Conservation (phyloP, 1,284 basidiomycete species). For the Trichosporon sp. region DNA sequence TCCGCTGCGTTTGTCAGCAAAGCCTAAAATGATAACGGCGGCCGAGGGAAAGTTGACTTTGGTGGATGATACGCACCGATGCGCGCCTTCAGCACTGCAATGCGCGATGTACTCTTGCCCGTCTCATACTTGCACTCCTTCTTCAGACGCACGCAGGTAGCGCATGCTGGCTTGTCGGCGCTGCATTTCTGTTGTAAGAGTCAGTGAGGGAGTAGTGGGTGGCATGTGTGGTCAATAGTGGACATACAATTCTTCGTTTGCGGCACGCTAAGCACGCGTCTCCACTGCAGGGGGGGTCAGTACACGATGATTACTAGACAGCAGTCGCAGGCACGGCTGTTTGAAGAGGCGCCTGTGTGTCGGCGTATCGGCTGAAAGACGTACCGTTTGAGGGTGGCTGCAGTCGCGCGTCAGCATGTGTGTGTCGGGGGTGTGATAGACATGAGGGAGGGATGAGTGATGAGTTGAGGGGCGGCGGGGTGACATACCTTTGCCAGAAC, state of each 20-base stretch:
- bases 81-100: conserved; percentile 27
- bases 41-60: too few species aligned
- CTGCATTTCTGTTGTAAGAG: conserved; percentile 21
- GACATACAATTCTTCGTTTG: conserved; percentile 27
- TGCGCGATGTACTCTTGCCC: conserved; percentile 22
- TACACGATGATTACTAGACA: too few species aligned
- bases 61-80: conserved; percentile 17
- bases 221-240: background rate
- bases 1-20: conserved; percentile 15
- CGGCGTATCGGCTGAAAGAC: background rate
- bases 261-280: conserved; percentile 32
- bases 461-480: background rate
- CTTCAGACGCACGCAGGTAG: conserved; percentile 24
- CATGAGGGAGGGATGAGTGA: background rate
- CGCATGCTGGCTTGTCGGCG: conserved; percentile 27
- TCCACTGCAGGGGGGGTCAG: conserved; percentile 20
- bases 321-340: background rate
- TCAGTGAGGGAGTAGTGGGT: background rate
- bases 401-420: background rate
- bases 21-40: too few species aligned
- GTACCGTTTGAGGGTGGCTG: conserved; percentile 20
- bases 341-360: too few species aligned
- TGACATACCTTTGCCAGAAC: conserved; percentile 16
- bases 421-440: background rate
- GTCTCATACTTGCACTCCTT: conserved; percentile 31